These are phyloP conservation scores for Phialocephala sp. DNA, from an alignment of 2,329 filamentous ascomycete species.

Conservation along the genomic window DNA sequence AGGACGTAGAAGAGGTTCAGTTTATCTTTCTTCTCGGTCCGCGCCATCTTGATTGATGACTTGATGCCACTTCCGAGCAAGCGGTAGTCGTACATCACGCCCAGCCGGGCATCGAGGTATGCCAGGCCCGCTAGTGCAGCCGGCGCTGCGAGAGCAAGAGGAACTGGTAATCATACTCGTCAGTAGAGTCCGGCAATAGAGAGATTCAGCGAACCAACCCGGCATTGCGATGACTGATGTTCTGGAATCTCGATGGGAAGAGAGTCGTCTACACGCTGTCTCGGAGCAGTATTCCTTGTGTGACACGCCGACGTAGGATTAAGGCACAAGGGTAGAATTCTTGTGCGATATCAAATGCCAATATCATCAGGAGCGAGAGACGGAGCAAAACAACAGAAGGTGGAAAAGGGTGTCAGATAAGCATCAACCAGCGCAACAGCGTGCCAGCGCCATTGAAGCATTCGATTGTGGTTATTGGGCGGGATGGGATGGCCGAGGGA, in stretches of 20 bases:
- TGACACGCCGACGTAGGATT: not conserved
- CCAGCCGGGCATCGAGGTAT: slow-evolving; percentile 76
- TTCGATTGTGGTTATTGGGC: too few relatives aligned
- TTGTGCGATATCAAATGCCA: not conserved
- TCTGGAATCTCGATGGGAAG: not conserved
- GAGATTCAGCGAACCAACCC: slow-evolving; percentile 26
- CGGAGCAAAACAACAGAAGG: not conserved
- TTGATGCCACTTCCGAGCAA: slow-evolving; percentile 62
- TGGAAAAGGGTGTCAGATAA: not conserved
- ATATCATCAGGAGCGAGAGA: not conserved
- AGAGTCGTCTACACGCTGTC: not conserved
- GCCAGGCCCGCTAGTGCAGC: slow-evolving; percentile 71
- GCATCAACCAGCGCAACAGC: not conserved
- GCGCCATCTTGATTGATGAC: slow-evolving; percentile 49
- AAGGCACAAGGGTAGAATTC: not conserved
- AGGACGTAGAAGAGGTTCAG: slow-evolving; percentile 78
- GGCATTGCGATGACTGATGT: slow-evolving; percentile 28
- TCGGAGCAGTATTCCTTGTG: not conserved
- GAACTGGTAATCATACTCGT: slow-evolving; percentile 47
- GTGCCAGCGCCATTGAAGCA: not conserved
- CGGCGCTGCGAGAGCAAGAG: slow-evolving; percentile 60
- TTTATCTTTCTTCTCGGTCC: slow-evolving; percentile 61
- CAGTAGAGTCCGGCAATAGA: not conserved
- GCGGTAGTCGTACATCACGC: slow-evolving; percentile 68
- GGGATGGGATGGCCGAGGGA: not conserved